Evolutionary conservation across 2,329 filamentous ascomycete genomes (phyloP).

Genomic region (Claviceps purpurea): DNA sequence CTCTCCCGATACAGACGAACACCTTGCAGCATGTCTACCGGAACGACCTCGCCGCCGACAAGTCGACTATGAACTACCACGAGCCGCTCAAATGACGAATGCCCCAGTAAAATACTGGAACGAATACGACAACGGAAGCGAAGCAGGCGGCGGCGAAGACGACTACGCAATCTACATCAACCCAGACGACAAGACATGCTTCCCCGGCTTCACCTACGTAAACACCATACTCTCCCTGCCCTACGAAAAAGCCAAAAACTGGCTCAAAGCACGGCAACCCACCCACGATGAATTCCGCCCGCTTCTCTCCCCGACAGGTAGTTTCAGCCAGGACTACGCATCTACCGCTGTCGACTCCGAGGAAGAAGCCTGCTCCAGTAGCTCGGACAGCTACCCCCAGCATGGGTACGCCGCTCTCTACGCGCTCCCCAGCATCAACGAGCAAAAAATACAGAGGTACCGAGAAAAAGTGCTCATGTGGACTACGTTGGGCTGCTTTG

Average conservation of each 20-base stretch:
- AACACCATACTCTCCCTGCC: constrained; percentile 36
- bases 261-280: constrained; percentile 25
- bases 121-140: constrained; percentile 74
- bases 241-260: constrained; percentile 36
- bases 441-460: constrained; percentile 35
- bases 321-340: constrained; percentile 16
- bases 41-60: constrained; percentile 6
- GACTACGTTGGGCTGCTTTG: constrained; percentile 40
- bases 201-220: constrained; percentile 51
- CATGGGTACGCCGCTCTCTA: constrained; percentile 41
- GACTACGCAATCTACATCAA: constrained; percentile 64
- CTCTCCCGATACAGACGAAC: constrained; percentile 21
- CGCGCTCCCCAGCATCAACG: constrained; percentile 36
- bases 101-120: constrained; percentile 56
- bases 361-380: constrained; percentile 34
- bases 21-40: constrained; percentile 5
- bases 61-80: constrained; percentile 18
- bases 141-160: constrained; percentile 43
- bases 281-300: constrained; percentile 12
- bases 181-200: constrained; percentile 46
- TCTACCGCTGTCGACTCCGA: constrained; percentile 25
- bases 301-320: constrained; percentile 7
- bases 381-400: constrained; percentile 35
- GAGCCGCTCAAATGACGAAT: constrained; percentile 13
- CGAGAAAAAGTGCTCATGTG: constrained; percentile 43